These are phyloP conservation scores for Blepharisma undulans DNA, from an alignment of 169 alveolate genomes.

Conservation along the genomic window DNA sequence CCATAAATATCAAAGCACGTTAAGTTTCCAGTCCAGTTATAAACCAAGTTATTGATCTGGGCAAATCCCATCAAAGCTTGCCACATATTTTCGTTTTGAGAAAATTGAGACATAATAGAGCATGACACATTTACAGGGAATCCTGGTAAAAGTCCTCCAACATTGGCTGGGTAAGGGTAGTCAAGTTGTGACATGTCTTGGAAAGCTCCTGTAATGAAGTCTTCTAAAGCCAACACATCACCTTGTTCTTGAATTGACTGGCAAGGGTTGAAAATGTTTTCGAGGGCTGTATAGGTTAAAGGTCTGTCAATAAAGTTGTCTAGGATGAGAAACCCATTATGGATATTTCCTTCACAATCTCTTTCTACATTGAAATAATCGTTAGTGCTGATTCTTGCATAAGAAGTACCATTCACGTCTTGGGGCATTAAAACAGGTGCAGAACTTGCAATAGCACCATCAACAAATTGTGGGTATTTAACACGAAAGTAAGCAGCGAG, in stretches of 20 bases:
- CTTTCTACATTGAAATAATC: not conserved
- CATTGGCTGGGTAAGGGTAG: conserved; percentile 68
- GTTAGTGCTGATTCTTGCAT: not conserved
- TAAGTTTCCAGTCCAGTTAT: not conserved
- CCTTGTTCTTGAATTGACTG: not conserved
- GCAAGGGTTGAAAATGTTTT: not conserved
- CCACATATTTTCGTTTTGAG: not conserved
- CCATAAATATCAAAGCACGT: not conserved
- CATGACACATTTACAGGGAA: conserved; percentile 68
- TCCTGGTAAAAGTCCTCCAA: conserved; percentile 62
- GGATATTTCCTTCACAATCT: not conserved
- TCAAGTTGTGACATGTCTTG: conserved; percentile 71
- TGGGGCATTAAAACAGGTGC: conserved; percentile 44
- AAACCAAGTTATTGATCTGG: not conserved
- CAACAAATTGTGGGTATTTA: conserved; percentile 64
- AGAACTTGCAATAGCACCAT: conserved; percentile 74
- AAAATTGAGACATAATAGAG: not conserved
- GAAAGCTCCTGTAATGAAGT: conserved; percentile 35
- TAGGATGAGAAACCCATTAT: not conserved
- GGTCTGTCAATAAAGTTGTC: conserved; percentile 6
- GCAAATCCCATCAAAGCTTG: not conserved
- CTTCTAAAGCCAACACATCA: not conserved
- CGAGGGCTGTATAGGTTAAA: not conserved
- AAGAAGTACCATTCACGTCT: not conserved
- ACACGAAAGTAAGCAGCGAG: conserved; percentile 77